Conservation (phyloP, 805 yeast genomes). For the Torulaspora indica region DNA sequence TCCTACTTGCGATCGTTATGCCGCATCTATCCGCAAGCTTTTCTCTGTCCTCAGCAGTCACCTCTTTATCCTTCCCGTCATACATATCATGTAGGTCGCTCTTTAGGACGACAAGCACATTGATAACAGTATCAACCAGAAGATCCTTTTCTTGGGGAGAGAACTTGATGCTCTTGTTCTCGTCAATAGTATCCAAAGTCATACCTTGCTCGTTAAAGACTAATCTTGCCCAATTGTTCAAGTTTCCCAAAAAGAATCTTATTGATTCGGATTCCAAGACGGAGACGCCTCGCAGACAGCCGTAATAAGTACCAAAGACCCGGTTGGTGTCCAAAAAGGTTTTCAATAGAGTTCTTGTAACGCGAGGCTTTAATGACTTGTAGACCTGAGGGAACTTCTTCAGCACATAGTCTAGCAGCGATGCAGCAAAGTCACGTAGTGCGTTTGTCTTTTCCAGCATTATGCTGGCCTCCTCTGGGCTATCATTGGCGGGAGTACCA, state of each 20-base stretch:
- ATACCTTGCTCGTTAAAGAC: conserved; percentile 42
- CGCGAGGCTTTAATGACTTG: conserved; percentile 85
- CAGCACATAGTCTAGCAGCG: conserved; percentile 73
- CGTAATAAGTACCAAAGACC: conserved; percentile 87
- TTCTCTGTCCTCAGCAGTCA: conserved; percentile 35
- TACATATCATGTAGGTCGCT: conserved; percentile 31
- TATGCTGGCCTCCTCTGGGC: conserved; percentile 24
- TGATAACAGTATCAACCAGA: conserved; percentile 49
- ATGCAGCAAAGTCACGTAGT: conserved; percentile 84
- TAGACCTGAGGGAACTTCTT: conserved; percentile 77
- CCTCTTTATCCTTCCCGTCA: conserved; percentile 38
- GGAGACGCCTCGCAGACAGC: conserved; percentile 79
- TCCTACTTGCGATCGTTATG: conserved; percentile 45
- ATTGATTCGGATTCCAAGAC: conserved; percentile 86
- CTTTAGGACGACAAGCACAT: conserved; percentile 49
- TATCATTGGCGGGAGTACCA: conserved; percentile 33
- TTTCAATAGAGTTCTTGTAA: conserved; percentile 84
- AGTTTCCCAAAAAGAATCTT: conserved; percentile 77
- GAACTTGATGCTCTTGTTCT: conserved; percentile 26
- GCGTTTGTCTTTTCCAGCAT: conserved; percentile 46
- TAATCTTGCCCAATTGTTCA: conserved; percentile 70
- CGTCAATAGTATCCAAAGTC: conserved; percentile 21
- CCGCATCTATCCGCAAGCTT: conserved; percentile 61
- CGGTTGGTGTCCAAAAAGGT: conserved; percentile 83
- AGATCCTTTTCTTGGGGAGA: conserved; percentile 45